These are phyloP conservation scores for Dioscorea dumetorum DNA, from an alignment of 106 monocot genomes.

Conservation along the genomic window DNA sequence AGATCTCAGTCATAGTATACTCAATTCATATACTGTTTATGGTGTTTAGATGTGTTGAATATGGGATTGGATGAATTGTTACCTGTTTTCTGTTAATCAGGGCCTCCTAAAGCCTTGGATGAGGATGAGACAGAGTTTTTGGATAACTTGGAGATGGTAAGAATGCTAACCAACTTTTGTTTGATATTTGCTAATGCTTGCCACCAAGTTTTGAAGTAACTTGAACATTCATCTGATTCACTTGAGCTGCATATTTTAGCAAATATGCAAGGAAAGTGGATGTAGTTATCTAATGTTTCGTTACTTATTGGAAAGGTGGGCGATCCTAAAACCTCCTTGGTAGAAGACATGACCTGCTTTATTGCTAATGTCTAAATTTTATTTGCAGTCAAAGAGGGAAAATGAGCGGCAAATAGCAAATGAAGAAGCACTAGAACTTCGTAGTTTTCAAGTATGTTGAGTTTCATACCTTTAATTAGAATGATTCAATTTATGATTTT, in stretches of 20 bases:
- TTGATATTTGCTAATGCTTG: constrained; percentile 13
- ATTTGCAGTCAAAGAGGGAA: constrained; percentile 60
- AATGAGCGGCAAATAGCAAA: constrained; percentile 61
- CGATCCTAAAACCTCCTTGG: no score
- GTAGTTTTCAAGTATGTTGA: constrained; percentile 61
- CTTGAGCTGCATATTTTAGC: neutral
- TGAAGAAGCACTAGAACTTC: constrained; percentile 81
- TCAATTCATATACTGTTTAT: no score
- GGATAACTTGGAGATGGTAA: constrained; percentile 80
- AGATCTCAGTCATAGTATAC: no score
- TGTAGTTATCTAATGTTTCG: no score
- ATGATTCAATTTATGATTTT: neutral
- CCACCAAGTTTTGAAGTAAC: neutral
- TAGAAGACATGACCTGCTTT: neutral
- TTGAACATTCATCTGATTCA: neutral
- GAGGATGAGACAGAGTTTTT: constrained; percentile 96
- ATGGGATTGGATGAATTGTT: no score
- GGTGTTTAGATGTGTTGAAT: no score
- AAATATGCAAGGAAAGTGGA: neutral
- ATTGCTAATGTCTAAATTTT: neutral
- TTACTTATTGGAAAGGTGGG: no score
- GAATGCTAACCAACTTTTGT: constrained; percentile 13
- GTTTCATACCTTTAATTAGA: neutral
- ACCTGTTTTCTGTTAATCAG: constrained; percentile 22
- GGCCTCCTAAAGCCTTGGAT: constrained; percentile 96